phyloP scores from a whole-genome alignment of 441 rosid species.

The Corymbia citriodora region DNA sequence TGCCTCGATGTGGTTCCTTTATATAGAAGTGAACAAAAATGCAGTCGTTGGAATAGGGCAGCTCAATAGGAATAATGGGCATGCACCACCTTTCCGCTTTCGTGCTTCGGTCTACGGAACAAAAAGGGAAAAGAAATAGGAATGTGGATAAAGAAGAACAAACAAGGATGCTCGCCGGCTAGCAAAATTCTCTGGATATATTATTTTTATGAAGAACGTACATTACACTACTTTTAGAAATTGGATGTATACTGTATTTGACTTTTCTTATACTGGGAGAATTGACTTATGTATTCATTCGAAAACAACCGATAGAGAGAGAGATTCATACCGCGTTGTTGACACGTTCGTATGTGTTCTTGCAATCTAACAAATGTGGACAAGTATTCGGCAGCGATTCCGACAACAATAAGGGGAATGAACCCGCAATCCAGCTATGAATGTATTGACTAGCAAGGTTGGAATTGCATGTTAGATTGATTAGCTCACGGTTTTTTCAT shows the following conservation, averaged over 20 bases:
- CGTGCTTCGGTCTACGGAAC: background rate
- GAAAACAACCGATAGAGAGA: background rate
- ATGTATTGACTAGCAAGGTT: background rate
- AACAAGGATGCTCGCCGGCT: background rate
- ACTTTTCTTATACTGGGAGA: background rate
- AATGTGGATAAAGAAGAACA: background rate
- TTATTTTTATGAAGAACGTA: background rate
- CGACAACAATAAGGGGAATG: background rate
- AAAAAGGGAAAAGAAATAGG: background rate
- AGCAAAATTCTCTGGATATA: background rate
- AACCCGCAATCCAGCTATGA: background rate
- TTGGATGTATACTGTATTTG: background rate
- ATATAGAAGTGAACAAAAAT: constrained; percentile 16
- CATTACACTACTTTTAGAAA: background rate
- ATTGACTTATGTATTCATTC: background rate
- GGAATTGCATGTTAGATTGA: background rate
- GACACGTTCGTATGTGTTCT: background rate
- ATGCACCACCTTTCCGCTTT: background rate
- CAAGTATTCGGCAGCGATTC: background rate
- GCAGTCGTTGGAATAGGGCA: background rate
- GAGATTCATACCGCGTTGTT: background rate
- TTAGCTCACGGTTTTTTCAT: background rate
- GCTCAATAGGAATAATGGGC: background rate
- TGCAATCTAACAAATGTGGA: background rate
- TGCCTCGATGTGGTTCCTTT: constrained; percentile 2